Base-by-base conservation (phyloP, 2,329 filamentous ascomycete species). In the Furcasterigmium sp. region DNA sequence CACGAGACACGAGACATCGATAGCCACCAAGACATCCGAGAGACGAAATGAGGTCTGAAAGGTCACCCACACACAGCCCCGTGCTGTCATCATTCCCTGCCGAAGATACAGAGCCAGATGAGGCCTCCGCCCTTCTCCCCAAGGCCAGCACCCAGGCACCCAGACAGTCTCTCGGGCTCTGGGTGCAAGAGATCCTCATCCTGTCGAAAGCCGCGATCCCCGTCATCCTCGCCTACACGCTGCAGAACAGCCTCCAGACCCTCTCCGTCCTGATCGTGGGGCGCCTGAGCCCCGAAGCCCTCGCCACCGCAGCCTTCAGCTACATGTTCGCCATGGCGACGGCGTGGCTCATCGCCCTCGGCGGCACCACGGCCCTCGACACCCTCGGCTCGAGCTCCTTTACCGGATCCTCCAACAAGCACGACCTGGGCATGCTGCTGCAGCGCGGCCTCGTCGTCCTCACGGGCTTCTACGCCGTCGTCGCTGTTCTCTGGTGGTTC, bases 311-410 rank as follows among this genome's bases (percentile, higher is more conserved):
- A 1, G 88, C 89, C 1, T 95, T 95, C 56, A 87, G 85, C 2
- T 91, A 93, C 69, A 95, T 95, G 89, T 95, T 95, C 53, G 89
- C 89, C 43, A 90, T 91, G 85, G 82, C 85, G 18, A 89, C 87
- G 1, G 89, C 83, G 0, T 94, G 89, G 88, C 75, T 95, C 29
- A 86, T 95, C 46, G 89, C 84, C 0, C 75, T 95, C 4, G 89
- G 89, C 21, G 89, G 89, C 8, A 91, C 87, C 0, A 95, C 87
- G 1, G 89, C 89, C 0, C 75, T 95, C 35, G 89, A 95, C 60
- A 95, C 89, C 0, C 69, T 95, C 19, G 88, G 87, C 2, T 91
- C 87, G 0, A 87, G 84, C 37, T 84, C 83, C 36, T 95, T 89
- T 60, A 95, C 89, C 0, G 85, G 85, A 1, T 87, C 86, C 49